These are phyloP conservation scores for Calcarisporium arbuscula DNA, from an alignment of 2,329 filamentous ascomycete genomes.

Conservation along the genomic window DNA sequence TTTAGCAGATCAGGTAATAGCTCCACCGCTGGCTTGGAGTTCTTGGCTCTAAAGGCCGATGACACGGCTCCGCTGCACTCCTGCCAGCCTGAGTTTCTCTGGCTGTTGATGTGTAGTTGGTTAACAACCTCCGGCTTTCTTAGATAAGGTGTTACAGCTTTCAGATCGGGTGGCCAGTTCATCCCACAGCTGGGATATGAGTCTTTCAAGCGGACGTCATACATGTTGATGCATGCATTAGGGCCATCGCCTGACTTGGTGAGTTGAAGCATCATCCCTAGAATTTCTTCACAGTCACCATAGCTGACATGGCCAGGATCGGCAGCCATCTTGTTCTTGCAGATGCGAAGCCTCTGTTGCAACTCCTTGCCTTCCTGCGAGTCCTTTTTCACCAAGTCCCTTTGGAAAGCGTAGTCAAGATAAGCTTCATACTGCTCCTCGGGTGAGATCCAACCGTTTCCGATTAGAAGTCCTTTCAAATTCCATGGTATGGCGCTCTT, in stretches of 20 bases:
- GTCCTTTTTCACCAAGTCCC: constrained; percentile 63
- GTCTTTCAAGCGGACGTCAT: constrained; percentile 85
- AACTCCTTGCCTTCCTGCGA: constrained; percentile 58
- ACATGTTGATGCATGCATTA: constrained; percentile 82
- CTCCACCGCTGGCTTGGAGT: constrained; percentile 66
- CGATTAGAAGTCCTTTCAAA: constrained; percentile 80
- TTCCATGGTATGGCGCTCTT: constrained; percentile 51
- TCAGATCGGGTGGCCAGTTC: constrained; percentile 93
- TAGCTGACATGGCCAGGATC: constrained; percentile 54
- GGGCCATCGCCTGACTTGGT: constrained; percentile 51
- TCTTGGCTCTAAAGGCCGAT: constrained; percentile 58
- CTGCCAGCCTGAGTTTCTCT: constrained; percentile 81
- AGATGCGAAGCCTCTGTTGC: constrained; percentile 63
- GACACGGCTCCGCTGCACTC: constrained; percentile 84
- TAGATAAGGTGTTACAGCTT: constrained; percentile 73
- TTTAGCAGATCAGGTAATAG: constrained; percentile 74
- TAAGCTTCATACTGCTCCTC: constrained; percentile 86
- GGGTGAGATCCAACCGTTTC: constrained; percentile 96
- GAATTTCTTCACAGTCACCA: constrained; percentile 65
- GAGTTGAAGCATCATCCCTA: constrained; percentile 63
- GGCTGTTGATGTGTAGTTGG: constrained; percentile 75
- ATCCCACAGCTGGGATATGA: constrained; percentile 80
- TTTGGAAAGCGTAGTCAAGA: constrained; percentile 72
- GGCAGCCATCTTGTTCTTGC: constrained; percentile 53
- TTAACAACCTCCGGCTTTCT: constrained; percentile 69